A percentile compares a stretch with the other conserved stretches of the same genome.
Conservation (phyloP, 495 filamentous ascomycete species). For the Evernia prunastri region DNA sequence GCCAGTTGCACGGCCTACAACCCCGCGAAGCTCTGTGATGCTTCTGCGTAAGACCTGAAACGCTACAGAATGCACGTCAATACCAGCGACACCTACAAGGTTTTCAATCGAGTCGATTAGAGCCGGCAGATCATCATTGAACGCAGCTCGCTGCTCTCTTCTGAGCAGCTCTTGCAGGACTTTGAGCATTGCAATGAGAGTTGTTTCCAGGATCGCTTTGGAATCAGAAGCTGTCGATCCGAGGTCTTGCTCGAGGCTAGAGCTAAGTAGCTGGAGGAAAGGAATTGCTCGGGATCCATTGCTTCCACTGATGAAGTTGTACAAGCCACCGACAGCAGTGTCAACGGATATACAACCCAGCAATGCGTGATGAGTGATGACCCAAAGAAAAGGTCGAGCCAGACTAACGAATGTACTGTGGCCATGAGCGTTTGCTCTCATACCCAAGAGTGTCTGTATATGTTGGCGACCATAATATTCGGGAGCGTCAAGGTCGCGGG, state of each 20-base stretch:
- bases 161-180: conserved; percentile 10
- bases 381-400: conserved; percentile 41
- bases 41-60: conserved; percentile 13
- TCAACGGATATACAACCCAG: conserved; percentile 48
- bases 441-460: conserved; percentile 4
- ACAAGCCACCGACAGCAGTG: conserved; percentile 48
- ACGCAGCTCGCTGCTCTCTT: conserved; percentile 12
- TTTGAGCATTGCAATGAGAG: conserved; percentile 5
- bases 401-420: conserved; percentile 1
- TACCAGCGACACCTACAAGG: neutral
- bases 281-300: conserved; percentile 39
- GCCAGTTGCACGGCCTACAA: conserved; percentile 13
- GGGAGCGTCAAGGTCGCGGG: conserved; percentile 8
- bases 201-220: conserved; percentile 1
- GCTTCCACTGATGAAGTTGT: conserved; percentile 49
- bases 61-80: neutral
- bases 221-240: neutral
- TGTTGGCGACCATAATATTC: conserved; percentile 5
- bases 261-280: conserved; percentile 33
- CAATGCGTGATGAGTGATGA: conserved; percentile 45
- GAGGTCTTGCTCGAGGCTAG: conserved; percentile 11
- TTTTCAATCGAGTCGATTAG: conserved; percentile 12
- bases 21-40: conserved; percentile 11
- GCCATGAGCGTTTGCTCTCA: conserved; percentile 7
- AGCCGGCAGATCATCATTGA: conserved; percentile 11